Percentiles rank a stretch among this genome's conserved stretches.
These are phyloP conservation scores for Plenodomus tracheiphilus DNA, from an alignment of 2,329 filamentous ascomycete genomes.

Conservation along the genomic window DNA sequence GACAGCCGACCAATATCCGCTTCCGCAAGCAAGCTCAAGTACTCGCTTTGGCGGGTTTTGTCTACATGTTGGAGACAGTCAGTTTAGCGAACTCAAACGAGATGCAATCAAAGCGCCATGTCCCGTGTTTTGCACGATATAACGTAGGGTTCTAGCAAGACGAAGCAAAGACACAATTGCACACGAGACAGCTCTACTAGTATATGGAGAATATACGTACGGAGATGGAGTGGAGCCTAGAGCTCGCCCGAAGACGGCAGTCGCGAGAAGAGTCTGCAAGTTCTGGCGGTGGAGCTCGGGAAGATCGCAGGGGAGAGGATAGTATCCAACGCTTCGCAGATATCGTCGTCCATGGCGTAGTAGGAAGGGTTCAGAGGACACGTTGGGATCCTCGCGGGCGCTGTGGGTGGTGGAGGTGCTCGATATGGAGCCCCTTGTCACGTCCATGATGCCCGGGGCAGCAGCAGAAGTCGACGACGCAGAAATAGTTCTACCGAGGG, in stretches of 20 bases:
- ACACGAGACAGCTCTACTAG: not conserved
- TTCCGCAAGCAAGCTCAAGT: slow-evolving; percentile 85
- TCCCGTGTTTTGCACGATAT: too few species aligned
- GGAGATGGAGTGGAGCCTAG: slow-evolving; percentile 71
- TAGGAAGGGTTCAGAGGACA: slow-evolving; percentile 56
- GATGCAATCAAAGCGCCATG: not conserved
- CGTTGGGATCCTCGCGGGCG: slow-evolving; percentile 24
- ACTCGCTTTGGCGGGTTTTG: slow-evolving; percentile 61
- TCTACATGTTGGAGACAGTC: not conserved
- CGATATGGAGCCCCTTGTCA: slow-evolving; percentile 44
- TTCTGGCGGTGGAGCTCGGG: slow-evolving; percentile 86
- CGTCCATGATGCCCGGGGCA: slow-evolving; percentile 36
- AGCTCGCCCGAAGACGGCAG: slow-evolving; percentile 78
- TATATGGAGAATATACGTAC: slow-evolving; percentile 42
- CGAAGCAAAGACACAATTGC: slow-evolving; percentile 50
- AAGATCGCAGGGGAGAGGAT: slow-evolving; percentile 88
- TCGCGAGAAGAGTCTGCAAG: slow-evolving; percentile 77
- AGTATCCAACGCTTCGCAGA: slow-evolving; percentile 71
- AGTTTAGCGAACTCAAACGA: not conserved
- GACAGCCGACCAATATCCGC: slow-evolving; percentile 85
- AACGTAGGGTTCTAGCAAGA: too few species aligned
- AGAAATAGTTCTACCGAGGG: slow-evolving; percentile 41
- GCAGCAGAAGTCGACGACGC: slow-evolving; percentile 22
- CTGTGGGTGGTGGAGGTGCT: slow-evolving; percentile 43
- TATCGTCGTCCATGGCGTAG: slow-evolving; percentile 81